phyloP scores from a whole-genome alignment of 495 filamentous ascomycete genomes.

The Trichodelitschia bisporula region DNA sequence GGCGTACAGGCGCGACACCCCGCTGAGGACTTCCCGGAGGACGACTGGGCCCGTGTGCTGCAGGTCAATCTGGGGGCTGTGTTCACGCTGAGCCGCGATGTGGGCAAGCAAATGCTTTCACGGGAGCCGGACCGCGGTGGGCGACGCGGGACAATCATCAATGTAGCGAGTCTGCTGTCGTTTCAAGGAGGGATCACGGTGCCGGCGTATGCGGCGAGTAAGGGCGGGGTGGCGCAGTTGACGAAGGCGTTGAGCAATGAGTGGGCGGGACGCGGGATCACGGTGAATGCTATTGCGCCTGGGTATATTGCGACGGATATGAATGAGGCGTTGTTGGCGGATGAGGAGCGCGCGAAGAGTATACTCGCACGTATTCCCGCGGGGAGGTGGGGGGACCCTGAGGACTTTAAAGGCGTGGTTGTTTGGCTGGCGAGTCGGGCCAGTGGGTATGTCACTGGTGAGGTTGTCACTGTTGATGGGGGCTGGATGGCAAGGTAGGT shows the following conservation, averaged over 20 bases:
- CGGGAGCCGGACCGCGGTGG: conserved; percentile 28
- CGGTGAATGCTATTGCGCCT: conserved; percentile 22
- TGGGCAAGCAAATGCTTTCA: conserved; percentile 59
- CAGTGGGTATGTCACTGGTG: conserved; percentile 61
- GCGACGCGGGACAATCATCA: conserved; percentile 56
- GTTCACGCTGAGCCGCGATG: conserved; percentile 62
- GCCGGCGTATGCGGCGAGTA: conserved; percentile 73
- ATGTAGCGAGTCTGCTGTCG: conserved; percentile 58
- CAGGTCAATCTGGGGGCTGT: conserved; percentile 67
- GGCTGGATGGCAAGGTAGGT: conserved; percentile 84
- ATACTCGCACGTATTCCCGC: conserved; percentile 70
- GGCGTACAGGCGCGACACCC: conserved; percentile 69
- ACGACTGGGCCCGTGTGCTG: conserved; percentile 67
- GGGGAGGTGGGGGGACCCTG: conserved; percentile 63
- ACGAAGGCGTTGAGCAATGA: conserved; percentile 78
- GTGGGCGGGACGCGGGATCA: conserved; percentile 53
- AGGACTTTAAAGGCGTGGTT: conserved; percentile 70
- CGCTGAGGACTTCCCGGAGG: conserved; percentile 49
- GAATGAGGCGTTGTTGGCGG: conserved; percentile 61
- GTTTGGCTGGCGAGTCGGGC: conserved; percentile 57
- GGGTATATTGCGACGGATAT: conserved; percentile 80
- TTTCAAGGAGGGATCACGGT: conserved; percentile 87
- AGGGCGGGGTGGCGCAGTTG: conserved; percentile 65
- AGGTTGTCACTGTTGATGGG: conserved; percentile 63
- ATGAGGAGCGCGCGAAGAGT: conserved; percentile 37